Evolutionary conservation across 2,329 filamentous ascomycete species (phyloP).

Genomic region (Tolypocladium cylindrosporum): DNA sequence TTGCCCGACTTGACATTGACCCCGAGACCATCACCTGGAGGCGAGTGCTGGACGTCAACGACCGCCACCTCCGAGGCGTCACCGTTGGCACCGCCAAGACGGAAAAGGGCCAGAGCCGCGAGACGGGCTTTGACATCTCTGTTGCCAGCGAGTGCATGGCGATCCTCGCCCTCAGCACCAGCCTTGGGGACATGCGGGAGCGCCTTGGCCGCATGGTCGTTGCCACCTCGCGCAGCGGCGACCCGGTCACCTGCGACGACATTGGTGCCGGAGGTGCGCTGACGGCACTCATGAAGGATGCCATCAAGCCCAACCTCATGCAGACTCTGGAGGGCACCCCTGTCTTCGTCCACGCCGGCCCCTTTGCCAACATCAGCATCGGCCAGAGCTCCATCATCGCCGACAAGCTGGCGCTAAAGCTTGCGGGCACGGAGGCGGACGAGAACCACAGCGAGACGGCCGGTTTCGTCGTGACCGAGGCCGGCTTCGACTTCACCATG

Average conservation of each 20-base stretch:
- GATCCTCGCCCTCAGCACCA: slow-evolving; percentile 86
- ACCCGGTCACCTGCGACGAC: slow-evolving; percentile 93
- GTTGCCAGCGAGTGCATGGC: slow-evolving; percentile 98
- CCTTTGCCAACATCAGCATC: slow-evolving; percentile 97
- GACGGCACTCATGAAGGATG: slow-evolving; percentile 92
- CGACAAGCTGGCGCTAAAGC: slow-evolving; percentile 90
- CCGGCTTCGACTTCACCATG: slow-evolving; percentile 99
- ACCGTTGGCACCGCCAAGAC: slow-evolving; percentile 82
- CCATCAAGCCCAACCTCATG: slow-evolving; percentile 98
- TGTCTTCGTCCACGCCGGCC: slow-evolving; percentile 93
- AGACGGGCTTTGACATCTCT: slow-evolving; percentile 95
- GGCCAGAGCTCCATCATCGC: slow-evolving; percentile 92
- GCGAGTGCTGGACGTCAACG: slow-evolving; percentile 93
- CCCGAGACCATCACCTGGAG: slow-evolving; percentile 96
- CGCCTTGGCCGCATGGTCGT: slow-evolving; percentile 93
- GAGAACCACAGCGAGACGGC: slow-evolving; percentile 75
- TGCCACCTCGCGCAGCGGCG: slow-evolving; percentile 72
- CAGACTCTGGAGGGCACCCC: slow-evolving; percentile 95
- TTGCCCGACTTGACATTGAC: slow-evolving; percentile 93
- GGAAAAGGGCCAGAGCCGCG: slow-evolving; percentile 78
- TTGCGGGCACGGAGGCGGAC: slow-evolving; percentile 86
- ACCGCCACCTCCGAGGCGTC: slow-evolving; percentile 82
- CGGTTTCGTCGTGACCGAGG: slow-evolving; percentile 92
- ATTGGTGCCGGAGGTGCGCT: slow-evolving; percentile 86
- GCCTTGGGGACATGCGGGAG: slow-evolving; percentile 80